Evolutionary conservation across 768 basidiomycete genomes (phyloP).

Genomic region (Phaffia australis): DNA sequence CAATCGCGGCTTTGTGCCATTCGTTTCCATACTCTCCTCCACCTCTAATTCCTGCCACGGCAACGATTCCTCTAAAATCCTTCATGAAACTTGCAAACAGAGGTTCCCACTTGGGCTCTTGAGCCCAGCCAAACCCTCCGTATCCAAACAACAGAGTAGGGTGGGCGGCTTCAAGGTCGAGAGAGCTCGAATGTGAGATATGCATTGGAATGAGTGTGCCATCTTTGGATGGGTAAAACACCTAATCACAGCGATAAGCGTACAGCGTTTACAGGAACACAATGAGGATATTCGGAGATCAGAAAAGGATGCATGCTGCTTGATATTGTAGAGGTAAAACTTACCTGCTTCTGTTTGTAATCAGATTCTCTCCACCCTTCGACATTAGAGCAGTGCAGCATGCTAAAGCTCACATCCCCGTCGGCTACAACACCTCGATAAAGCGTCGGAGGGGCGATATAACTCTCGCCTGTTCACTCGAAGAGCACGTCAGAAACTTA

Average conservation of each 20-base stretch:
- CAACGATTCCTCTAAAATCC: conserved; percentile 6
- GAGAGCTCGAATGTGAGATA: conserved; percentile 11
- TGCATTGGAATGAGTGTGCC: conserved; percentile 15
- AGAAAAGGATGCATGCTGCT: neutral
- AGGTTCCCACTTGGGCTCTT: conserved; percentile 17
- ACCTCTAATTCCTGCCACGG: conserved; percentile 23
- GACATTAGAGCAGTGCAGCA: conserved; percentile 15
- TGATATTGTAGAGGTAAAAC: neutral
- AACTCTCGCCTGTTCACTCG: conserved; percentile 5
- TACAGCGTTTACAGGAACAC: neutral
- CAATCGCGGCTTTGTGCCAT: conserved; percentile 20
- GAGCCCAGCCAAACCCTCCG: conserved; percentile 22
- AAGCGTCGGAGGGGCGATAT: conserved; percentile 17
- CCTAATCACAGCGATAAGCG: neutral
- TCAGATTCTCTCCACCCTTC: conserved; percentile 3
- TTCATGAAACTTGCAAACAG: conserved; percentile 13
- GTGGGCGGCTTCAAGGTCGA: conserved; percentile 11
- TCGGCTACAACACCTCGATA: conserved; percentile 21
- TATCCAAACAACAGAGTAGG: conserved; percentile 21
- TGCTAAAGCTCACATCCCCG: conserved; percentile 13
- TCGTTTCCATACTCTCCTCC: conserved; percentile 21
- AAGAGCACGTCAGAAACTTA: neutral
- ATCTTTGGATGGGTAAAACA: conserved; percentile 10
- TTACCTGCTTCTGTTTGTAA: conserved; percentile 20
- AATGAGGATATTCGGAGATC: neutral